Evolutionary conservation across 345 rosid genomes (phyloP).

Genomic region (Ceriops zippeliana): DNA sequence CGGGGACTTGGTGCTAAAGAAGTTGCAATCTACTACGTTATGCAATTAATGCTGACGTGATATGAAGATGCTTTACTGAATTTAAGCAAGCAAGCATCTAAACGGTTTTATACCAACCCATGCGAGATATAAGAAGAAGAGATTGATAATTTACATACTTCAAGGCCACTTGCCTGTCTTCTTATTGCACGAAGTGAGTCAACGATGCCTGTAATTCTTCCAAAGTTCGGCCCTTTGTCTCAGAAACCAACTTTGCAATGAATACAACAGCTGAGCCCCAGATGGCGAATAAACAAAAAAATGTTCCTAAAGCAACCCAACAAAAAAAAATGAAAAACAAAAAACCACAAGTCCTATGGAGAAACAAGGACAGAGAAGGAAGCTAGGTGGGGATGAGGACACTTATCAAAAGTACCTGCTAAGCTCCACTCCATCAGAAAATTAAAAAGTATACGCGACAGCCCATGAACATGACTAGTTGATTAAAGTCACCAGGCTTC

Average conservation of each 20-base stretch:
- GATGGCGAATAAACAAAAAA: constrained; percentile 35
- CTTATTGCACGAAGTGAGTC: not conserved
- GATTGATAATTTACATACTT: no score
- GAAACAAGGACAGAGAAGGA: not conserved
- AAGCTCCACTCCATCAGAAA: constrained; percentile 53
- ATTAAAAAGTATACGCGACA: constrained; percentile 46
- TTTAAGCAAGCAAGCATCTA: no score
- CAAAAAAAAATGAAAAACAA: no score
- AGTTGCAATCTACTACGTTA: no score
- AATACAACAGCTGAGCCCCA: constrained; percentile 33
- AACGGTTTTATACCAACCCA: no score
- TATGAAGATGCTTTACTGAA: no score
- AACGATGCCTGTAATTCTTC: constrained; percentile 57
- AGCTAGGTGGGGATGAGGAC: not conserved
- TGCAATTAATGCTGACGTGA: no score
- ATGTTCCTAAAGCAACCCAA: constrained; percentile 24
- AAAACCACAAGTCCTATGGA: not conserved
- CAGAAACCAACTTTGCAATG: constrained; percentile 44
- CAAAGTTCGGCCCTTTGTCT: constrained; percentile 57
- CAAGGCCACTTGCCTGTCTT: no score
- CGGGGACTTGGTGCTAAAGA: no score
- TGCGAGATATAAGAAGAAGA: no score
- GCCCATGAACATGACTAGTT: not conserved
- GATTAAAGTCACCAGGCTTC: no score
- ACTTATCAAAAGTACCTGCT: constrained; percentile 28